Evolutionary conservation across 2,329 filamentous ascomycete species (phyloP), one percentile per base, ranked within the genome.

Genomic region (Talaromyces sp.): DNA sequence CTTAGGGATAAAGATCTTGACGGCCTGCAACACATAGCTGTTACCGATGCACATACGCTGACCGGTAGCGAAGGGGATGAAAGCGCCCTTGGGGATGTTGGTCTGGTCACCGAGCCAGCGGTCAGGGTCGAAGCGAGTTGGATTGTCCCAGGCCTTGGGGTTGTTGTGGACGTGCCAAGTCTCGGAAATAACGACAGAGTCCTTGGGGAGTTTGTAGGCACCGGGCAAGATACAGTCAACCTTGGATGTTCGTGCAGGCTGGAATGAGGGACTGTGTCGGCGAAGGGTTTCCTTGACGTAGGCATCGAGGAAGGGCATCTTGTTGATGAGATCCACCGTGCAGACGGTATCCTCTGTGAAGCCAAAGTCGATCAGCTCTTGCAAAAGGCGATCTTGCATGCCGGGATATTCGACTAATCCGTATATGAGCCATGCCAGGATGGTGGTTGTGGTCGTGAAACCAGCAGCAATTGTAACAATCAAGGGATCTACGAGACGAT

Each of bases 241-340:
- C 66, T 83, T 83, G 2, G 86, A 77, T 1, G 84, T 88, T 35
- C 87, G 84, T 1, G 79, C 86, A 0, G 87, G 84, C 69, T 89
- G 86, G 75, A 84, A 89, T 0, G 84, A 85, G 0, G 86, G 84
- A 73, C 86, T 88, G 76, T 88, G 86, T 3, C 79, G 78, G 2
- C 86, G 81, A 71, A 86, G 85, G 0, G 81, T 86, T 71, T 89
- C 86, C 73, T 88, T 88, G 78, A 89, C 76, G 72, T 83, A 86
- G 56, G 82, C 81, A 72, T 87, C 85, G 9, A 86, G 79, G 73
- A 69, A 71, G 3, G 60, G 59, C 50, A 73, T 49, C n/a, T 64
- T 63, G 37, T 73, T 64, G 16, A 68, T 68, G 2, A 82, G 66
- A 10, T 86, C 84, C 0, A 81, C 74, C 0, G 82, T 83, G 27